Evolutionary conservation across 1,284 basidiomycete species (phyloP).

Genomic region (Trametes sp.): DNA sequence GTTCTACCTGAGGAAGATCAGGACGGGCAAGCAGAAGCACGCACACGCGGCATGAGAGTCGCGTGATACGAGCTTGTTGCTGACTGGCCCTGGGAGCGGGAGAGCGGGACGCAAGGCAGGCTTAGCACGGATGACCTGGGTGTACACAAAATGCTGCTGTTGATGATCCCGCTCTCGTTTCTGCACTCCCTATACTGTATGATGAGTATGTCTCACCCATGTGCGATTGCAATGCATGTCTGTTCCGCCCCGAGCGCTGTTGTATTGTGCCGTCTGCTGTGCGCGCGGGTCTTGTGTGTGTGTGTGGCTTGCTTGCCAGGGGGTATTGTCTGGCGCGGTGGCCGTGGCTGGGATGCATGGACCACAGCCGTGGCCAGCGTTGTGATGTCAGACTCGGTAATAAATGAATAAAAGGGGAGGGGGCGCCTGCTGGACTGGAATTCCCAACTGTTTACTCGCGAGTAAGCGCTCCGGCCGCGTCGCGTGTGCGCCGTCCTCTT

Average conservation of each 20-base stretch:
- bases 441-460: too few species aligned
- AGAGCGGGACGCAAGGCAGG: conserved; percentile 28
- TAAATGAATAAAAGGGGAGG: too few species aligned
- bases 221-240: conserved; percentile 38
- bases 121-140: conserved; percentile 24
- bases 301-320: too few species aligned
- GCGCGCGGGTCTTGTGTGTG: conserved; percentile 6
- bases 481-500: conserved; percentile 29
- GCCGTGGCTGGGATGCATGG: background rate
- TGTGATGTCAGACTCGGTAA: conserved; percentile 4
- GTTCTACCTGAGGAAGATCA: conserved; percentile 95
- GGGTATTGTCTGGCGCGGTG: background rate
- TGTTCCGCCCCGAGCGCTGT: conserved; percentile 11
- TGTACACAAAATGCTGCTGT: conserved; percentile 36
- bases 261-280: conserved; percentile 2
- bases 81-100: conserved; percentile 33
- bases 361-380: background rate
- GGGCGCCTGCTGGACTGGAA: too few species aligned
- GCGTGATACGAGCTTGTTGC: conserved; percentile 22
- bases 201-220: conserved; percentile 39
- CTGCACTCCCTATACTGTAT: conserved; percentile 38
- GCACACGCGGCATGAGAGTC: conserved; percentile 56
- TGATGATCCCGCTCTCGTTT: conserved; percentile 25
- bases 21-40: conserved; percentile 94
- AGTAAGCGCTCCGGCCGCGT: conserved; percentile 25